Conservation (phyloP, 2,329 filamentous ascomycete species). For the Pestalotiopsis sp. region DNA sequence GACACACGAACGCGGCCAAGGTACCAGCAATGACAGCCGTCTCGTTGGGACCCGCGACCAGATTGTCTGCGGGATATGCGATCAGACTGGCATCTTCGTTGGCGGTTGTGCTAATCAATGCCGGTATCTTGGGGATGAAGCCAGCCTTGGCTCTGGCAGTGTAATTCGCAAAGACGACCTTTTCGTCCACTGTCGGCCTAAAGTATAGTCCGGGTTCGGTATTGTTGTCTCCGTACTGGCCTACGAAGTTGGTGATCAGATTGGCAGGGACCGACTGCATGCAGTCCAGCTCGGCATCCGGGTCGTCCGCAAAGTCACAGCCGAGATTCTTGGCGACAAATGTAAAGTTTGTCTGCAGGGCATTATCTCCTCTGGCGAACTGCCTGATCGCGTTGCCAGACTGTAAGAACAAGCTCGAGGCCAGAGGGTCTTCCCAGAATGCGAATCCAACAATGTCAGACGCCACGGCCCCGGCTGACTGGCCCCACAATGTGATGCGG, state of each 20-base stretch:
- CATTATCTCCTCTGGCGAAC: constrained; percentile 16
- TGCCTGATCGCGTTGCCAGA: constrained; percentile 11
- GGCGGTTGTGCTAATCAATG: constrained; percentile 24
- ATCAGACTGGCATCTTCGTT: constrained; percentile 26
- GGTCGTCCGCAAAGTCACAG: constrained; percentile 31
- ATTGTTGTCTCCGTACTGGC: constrained; percentile 17
- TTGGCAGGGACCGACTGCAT: constrained; percentile 34
- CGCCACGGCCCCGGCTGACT: constrained; percentile 12
- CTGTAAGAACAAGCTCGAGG: constrained; percentile 10
- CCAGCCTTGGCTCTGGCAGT: constrained; percentile 26
- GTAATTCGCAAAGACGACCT: constrained; percentile 34
- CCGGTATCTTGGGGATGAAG: constrained; percentile 26
- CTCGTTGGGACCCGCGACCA: constrained; percentile 7
- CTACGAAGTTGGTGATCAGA: constrained; percentile 32
- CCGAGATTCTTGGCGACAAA: constrained; percentile 39
- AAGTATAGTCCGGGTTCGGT: constrained; percentile 30
- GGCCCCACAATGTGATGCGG: constrained; percentile 17
- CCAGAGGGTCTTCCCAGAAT: constrained; percentile 12
- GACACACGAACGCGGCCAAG: constrained; percentile 21
- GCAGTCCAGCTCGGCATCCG: constrained; percentile 34
- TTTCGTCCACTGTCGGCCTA: constrained; percentile 29
- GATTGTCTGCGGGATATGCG: constrained; percentile 18
- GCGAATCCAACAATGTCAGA: constrained; percentile 12
- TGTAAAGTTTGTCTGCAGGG: constrained; percentile 35
- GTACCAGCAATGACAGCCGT: constrained; percentile 10